These are phyloP conservation scores for Ustilago xerochloae DNA, from an alignment of 1,284 basidiomycete species.

Conservation along the genomic window DNA sequence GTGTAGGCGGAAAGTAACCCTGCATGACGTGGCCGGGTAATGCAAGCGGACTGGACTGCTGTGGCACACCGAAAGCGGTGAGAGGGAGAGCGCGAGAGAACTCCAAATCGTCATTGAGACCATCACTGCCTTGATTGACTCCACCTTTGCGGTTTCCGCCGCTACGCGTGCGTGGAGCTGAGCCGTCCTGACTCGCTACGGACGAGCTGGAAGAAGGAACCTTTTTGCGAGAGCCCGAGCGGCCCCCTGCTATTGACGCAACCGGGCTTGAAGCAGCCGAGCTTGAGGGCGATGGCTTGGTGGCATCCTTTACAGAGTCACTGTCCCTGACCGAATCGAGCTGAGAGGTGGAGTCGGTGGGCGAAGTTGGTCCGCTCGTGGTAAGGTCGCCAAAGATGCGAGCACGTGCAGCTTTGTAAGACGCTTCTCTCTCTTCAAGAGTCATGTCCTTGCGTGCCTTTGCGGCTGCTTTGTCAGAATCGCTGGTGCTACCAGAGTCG, in stretches of 20 bases:
- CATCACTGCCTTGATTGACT: not conserved
- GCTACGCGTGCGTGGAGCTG: conserved; percentile 7
- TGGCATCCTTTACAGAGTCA: not conserved
- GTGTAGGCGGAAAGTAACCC: conserved; percentile 20
- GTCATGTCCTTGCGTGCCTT: conserved; percentile 58
- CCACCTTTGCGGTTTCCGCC: not conserved
- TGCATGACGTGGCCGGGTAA: conserved; percentile 4
- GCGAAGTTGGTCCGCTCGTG: conserved; percentile 9
- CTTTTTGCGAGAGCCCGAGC: conserved; percentile 9
- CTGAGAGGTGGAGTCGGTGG: conserved; percentile 19
- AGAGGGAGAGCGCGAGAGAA: conserved; percentile 30
- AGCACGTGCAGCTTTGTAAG: conserved; percentile 57
- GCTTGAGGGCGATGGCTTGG: conserved; percentile 12
- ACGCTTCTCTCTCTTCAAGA: conserved; percentile 58
- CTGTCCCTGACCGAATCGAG: conserved; percentile 8
- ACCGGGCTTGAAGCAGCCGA: conserved; percentile 29
- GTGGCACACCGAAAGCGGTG: conserved; percentile 2
- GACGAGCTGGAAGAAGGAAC: conserved; percentile 18
- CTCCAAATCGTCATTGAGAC: conserved; percentile 29
- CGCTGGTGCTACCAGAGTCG: conserved; percentile 17
- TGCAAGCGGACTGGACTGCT: conserved; percentile 29
- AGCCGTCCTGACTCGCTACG: conserved; percentile 8
- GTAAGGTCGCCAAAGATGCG: conserved; percentile 54
- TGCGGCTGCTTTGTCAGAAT: conserved; percentile 18
- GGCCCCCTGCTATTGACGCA: conserved; percentile 15